Evolutionary conservation across 2,329 filamentous ascomycete species (phyloP).

Genomic region (Cladosporium halotolerans): DNA sequence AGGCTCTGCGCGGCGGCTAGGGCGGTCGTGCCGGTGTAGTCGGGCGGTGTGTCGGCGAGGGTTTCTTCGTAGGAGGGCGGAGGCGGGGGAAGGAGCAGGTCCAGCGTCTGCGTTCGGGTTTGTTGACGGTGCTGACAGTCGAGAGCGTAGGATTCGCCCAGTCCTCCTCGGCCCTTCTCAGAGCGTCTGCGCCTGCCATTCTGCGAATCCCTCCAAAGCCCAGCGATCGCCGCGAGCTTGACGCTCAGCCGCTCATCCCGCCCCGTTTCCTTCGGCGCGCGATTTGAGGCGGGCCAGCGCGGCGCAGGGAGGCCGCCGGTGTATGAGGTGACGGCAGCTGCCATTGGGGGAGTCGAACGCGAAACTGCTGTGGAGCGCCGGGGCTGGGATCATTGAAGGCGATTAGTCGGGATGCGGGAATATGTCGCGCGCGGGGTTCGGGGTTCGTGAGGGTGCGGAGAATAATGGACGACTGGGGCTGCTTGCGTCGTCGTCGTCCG

Average conservation of each 20-base stretch:
- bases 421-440: background rate
- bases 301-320: conserved; percentile 36
- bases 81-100: conserved; percentile 13
- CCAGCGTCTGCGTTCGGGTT: background rate
- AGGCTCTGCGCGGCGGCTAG: conserved; percentile 23
- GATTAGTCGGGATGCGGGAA: conserved; percentile 12
- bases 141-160: too few species aligned
- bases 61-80: conserved; percentile 42
- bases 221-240: conserved; percentile 4
- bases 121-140: too few species aligned
- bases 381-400: conserved; percentile 31
- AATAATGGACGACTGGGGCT: too few species aligned
- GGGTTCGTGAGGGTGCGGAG: background rate
- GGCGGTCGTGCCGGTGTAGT: conserved; percentile 39
- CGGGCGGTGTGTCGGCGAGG: conserved; percentile 37
- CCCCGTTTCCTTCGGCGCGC: conserved; percentile 12
- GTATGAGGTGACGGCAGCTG: conserved; percentile 37
- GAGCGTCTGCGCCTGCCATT: background rate
- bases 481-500: background rate
- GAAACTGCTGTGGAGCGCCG: conserved; percentile 19
- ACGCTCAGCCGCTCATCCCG: too few species aligned
- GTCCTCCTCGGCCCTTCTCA: too few species aligned
- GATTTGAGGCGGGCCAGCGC: conserved; percentile 38
- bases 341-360: conserved; percentile 36
- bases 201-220: conserved; percentile 18